Evolutionary conservation across 768 basidiomycete species (phyloP), one percentile per base, ranked within the genome.

Genomic region (Fomitopsis serialis): DNA sequence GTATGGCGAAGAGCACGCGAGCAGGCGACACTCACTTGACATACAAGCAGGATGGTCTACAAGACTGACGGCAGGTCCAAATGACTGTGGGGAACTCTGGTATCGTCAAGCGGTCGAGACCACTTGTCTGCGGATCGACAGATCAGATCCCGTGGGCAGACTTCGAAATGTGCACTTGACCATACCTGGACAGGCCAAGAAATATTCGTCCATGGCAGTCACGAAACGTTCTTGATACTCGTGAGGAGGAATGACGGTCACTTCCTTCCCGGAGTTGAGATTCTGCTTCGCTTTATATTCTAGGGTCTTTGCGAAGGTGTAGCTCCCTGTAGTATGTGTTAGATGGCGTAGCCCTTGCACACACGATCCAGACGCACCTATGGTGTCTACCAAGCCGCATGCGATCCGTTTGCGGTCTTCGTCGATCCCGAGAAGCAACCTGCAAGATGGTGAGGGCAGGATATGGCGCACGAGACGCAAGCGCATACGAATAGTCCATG

Each of bases 201-300:
- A 90, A 65, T 92, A 92, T 10, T 78, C 73, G 48, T 87, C 83
- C 54, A 92, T 70, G 3, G 89, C 81, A 51, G 68, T 80, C 45
- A 87, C 78, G 59, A 92, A 90, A 0, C 89, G 78, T 40, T 89
- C 84, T 48, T 86, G 81, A 62, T 92, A 92, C 64, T 91, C 88
- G 3, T 78, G 72, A 2, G 89, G 89, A 1, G 89, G 89, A 40
- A 92, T 76, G 13, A 92, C 85, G 0, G 89, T 92, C 9, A 89
- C 81, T 32, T 90, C 85, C 57, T 89, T 85, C 2, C 79, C 81
- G 3, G 81, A 72, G 44, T 82, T 82, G 12, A 92, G 72, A 4
- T 81, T 83, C 42, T 88, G 84, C 66, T 93, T 93, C 9, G 88
- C 88, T 64, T 89, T 87, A 61, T 89, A 89, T 67, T 93, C 90